Percentiles rank a stretch among this genome's conserved stretches.
Evolutionary conservation across 805 yeast genomes (phyloP).

Genomic region (Candida nitratophila): DNA sequence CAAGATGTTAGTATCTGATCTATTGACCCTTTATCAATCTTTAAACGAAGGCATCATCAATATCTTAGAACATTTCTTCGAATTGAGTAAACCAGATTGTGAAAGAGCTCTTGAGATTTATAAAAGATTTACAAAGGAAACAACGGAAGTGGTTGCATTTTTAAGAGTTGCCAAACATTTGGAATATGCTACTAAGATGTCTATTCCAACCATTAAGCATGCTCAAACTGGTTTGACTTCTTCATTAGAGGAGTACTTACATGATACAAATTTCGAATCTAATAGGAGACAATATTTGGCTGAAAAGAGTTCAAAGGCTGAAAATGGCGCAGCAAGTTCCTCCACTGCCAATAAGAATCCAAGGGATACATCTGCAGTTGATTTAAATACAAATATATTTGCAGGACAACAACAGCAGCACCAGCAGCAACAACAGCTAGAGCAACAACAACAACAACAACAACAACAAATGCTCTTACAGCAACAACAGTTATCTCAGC

Average conservation of each 20-base stretch:
- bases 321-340: background rate
- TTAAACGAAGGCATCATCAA: conserved; percentile 95
- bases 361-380: background rate
- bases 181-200: conserved; percentile 79
- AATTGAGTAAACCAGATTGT: conserved; percentile 81
- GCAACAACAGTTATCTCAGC: conserved; percentile 8
- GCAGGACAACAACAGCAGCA: conserved; percentile 7
- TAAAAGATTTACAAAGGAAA: conserved; percentile 76
- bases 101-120: conserved; percentile 80
- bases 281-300: conserved; percentile 73
- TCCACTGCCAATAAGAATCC: background rate
- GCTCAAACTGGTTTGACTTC: conserved; percentile 92
- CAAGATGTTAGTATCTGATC: conserved; percentile 82
- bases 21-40: conserved; percentile 79
- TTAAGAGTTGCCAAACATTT: conserved; percentile 84
- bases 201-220: conserved; percentile 93
- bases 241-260: conserved; percentile 80
- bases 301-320: conserved; percentile 42
- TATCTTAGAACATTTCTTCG: conserved; percentile 88
- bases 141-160: conserved; percentile 81
- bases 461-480: conserved; percentile 8
- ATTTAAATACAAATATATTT: background rate
- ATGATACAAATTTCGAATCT: conserved; percentile 77
- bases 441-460: conserved; percentile 7
- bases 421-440: conserved; percentile 8